These are phyloP conservation scores for Tolypocladium paradoxum DNA, from an alignment of 2,329 filamentous ascomycete species.

Conservation along the genomic window DNA sequence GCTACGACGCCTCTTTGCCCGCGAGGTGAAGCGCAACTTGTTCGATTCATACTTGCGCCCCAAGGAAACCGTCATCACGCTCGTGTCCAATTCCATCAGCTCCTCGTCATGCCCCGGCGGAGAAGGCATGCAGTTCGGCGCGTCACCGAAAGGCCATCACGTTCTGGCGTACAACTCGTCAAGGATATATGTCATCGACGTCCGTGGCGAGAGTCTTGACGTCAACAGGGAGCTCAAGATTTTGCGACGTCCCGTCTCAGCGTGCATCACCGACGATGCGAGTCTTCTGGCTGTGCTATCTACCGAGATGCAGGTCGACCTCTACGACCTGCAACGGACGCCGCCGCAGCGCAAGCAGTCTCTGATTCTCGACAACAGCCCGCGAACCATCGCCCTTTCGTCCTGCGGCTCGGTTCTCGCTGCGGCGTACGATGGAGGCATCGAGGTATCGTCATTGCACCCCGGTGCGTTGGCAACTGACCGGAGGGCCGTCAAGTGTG, in stretches of 20 bases:
- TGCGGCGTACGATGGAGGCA: constrained; percentile 77
- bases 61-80: constrained; percentile 58
- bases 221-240: constrained; percentile 75
- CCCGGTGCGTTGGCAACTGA: constrained; percentile 53
- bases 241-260: constrained; percentile 60
- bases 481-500: constrained; percentile 67
- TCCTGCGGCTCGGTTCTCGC: constrained; percentile 74
- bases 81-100: constrained; percentile 75
- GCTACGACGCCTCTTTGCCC: constrained; percentile 55
- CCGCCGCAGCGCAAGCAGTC: constrained; percentile 64
- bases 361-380: constrained; percentile 67
- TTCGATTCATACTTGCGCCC: constrained; percentile 69
- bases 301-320: constrained; percentile 70
- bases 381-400: constrained; percentile 68
- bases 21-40: constrained; percentile 64
- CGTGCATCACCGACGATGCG: constrained; percentile 71
- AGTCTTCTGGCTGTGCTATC: constrained; percentile 68
- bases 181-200: constrained; percentile 68
- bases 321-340: constrained; percentile 60
- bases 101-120: constrained; percentile 74
- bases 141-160: constrained; percentile 64
- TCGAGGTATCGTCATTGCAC: constrained; percentile 71
- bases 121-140: constrained; percentile 75
- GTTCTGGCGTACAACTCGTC: constrained; percentile 78
- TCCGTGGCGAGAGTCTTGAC: constrained; percentile 45